These are phyloP conservation scores for Tuber melanosporum DNA, from an alignment of 495 filamentous ascomycete genomes.

Conservation along the genomic window DNA sequence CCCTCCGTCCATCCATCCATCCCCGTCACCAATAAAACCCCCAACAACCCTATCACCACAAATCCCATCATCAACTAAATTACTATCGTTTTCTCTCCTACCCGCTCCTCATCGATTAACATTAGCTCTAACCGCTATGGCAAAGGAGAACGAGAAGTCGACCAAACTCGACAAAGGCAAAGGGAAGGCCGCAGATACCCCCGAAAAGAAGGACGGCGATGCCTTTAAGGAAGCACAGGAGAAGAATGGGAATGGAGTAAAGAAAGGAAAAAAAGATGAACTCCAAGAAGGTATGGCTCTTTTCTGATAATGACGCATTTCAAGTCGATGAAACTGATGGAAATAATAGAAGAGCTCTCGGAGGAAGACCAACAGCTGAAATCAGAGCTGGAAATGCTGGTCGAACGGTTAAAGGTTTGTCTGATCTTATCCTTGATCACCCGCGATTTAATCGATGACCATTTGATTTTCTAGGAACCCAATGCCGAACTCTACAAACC, in stretches of 20 bases:
- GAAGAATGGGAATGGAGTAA: slow-evolving; percentile 66
- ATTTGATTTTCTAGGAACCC: slow-evolving; percentile 57
- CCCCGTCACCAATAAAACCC: slow-evolving; percentile 20
- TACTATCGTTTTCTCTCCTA: not conserved
- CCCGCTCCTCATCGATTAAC: slow-evolving; percentile 15
- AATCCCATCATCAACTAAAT: slow-evolving; percentile 7
- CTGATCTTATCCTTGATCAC: slow-evolving; percentile 14
- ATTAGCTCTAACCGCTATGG: slow-evolving; percentile 55
- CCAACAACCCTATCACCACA: slow-evolving; percentile 10
- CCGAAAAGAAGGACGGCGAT: slow-evolving; percentile 52
- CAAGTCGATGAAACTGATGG: slow-evolving; percentile 32
- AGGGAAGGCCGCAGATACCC: slow-evolving; percentile 69
- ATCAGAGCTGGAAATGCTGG: slow-evolving; percentile 95
- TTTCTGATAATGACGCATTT: slow-evolving; percentile 43
- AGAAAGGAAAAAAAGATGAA: slow-evolving; percentile 52
- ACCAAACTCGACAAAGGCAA: slow-evolving; percentile 90
- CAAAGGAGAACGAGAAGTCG: slow-evolving; percentile 75
- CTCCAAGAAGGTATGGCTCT: slow-evolving; percentile 50
- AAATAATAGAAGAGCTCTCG: slow-evolving; percentile 68
- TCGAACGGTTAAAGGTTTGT: slow-evolving; percentile 83
- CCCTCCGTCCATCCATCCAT: slow-evolving; percentile 24
- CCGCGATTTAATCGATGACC: slow-evolving; percentile 31
- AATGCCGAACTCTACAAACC: slow-evolving; percentile 84
- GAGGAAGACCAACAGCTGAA: slow-evolving; percentile 98
- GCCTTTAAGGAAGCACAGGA: slow-evolving; percentile 59